A percentile compares a stretch with the other conserved stretches of the same genome.
Conservation (phyloP, 1,284 basidiomycete genomes). For the Ustilago curta region DNA sequence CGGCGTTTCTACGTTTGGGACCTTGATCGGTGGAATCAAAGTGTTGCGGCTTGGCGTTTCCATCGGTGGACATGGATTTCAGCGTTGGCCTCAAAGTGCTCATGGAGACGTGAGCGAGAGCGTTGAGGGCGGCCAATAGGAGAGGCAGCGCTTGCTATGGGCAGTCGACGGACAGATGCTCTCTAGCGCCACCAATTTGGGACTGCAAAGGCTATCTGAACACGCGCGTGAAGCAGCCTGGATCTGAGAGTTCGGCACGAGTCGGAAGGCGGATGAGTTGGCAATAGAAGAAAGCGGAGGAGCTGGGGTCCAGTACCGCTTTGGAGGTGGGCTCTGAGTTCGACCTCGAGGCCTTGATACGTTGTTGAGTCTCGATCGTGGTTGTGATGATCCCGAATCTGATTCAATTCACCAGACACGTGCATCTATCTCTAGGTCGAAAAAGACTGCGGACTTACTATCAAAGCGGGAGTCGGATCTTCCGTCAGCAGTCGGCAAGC, state of each 20-base stretch:
- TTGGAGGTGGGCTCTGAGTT: neutral
- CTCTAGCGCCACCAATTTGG: constrained; percentile 1
- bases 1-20: constrained; percentile 25
- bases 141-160: neutral
- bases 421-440: neutral
- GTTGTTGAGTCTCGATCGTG: neutral
- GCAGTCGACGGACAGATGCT: neutral
- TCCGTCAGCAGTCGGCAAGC: constrained; percentile 6
- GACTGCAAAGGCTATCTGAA: neutral
- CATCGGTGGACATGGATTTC: constrained; percentile 49
- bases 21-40: constrained; percentile 24
- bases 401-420: neutral
- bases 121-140: neutral
- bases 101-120: constrained; percentile 25
- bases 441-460: neutral
- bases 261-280: neutral
- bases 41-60: constrained; percentile 22
- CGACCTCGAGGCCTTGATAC: constrained; percentile 4
- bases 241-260: neutral
- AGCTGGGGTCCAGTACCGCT: neutral
- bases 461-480: constrained; percentile 2
- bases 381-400: neutral
- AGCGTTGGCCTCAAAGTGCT: constrained; percentile 44
- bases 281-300: neutral
- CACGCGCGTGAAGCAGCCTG: constrained; percentile 1